A percentile compares a stretch with the other conserved stretches of the same genome.
Conservation (phyloP, 73 alveolate genomes). For the Blepharisma japonicum region DNA sequence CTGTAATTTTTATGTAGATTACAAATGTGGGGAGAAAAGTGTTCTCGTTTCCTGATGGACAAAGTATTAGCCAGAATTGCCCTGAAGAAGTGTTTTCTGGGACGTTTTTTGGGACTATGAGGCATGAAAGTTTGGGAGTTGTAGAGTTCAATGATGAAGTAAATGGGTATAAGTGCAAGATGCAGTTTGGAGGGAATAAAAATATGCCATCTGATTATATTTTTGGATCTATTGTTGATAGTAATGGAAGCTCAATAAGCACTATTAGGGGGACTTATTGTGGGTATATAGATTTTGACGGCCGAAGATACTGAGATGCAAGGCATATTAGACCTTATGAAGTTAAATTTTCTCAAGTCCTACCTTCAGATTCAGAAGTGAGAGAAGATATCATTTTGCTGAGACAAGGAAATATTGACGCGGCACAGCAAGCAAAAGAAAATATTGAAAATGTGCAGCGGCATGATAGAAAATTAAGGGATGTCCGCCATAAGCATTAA, state of each 20-base stretch:
- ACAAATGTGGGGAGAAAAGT: constrained; percentile 33
- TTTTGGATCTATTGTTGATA: constrained; percentile 73
- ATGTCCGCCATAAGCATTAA: background rate
- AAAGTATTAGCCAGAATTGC: constrained; percentile 34
- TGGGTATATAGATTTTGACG: constrained; percentile 84
- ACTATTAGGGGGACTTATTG: constrained; percentile 73
- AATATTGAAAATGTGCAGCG: constrained; percentile 63
- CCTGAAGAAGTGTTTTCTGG: constrained; percentile 53
- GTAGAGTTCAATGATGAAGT: constrained; percentile 41
- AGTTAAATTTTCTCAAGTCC: constrained; percentile 8
- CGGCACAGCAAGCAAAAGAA: constrained; percentile 74
- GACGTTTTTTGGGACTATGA: constrained; percentile 54
- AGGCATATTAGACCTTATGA: constrained; percentile 44
- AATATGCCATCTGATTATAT: constrained; percentile 75
- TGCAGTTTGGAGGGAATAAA: constrained; percentile 46
- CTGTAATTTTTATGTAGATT: constrained; percentile 40
- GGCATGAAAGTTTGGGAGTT: constrained; percentile 49
- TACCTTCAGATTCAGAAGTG: constrained; percentile 60
- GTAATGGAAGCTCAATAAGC: constrained; percentile 44
- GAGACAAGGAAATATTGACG: constrained; percentile 58
- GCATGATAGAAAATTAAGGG: constrained; percentile 61
- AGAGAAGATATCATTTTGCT: constrained; percentile 62
- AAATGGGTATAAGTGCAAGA: constrained; percentile 32
- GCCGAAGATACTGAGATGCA: constrained; percentile 83
- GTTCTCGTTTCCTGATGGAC: constrained; percentile 33